phyloP scores from a whole-genome alignment of 2,329 filamentous ascomycete genomes.

The Ophiostoma australiae region DNA sequence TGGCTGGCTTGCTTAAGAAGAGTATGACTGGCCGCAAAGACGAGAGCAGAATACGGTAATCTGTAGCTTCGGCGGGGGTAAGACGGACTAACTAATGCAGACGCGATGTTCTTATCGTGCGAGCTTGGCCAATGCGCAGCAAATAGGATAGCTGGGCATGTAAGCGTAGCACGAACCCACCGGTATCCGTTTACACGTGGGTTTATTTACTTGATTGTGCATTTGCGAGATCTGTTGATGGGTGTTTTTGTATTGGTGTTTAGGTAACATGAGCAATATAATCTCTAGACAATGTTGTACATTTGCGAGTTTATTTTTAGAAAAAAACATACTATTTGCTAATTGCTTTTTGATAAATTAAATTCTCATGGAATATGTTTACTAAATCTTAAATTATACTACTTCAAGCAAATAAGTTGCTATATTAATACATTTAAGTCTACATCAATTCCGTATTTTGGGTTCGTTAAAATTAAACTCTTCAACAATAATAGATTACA shows the following conservation, averaged over 20 bases:
- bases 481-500: background rate
- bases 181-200: background rate
- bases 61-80: background rate
- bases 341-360: too few species aligned
- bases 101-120: slow-evolving; percentile 3
- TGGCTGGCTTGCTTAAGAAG: background rate
- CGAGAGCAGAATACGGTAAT: background rate
- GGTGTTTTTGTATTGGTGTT: too few species aligned
- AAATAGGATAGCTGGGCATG: background rate
- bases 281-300: too few species aligned
- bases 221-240: too few species aligned
- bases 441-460: too few species aligned
- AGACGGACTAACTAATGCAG: slow-evolving; percentile 7
- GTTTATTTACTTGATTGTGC: background rate
- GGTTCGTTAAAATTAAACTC: background rate
- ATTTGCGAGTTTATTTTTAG: too few species aligned
- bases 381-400: too few species aligned
- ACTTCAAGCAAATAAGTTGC: too few species aligned
- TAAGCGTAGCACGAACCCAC: background rate
- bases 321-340: too few species aligned
- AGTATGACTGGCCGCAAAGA: background rate
- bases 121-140: slow-evolving; percentile 1
- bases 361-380: too few species aligned
- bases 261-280: too few species aligned
- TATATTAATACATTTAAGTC: too few species aligned